Evolutionary conservation across 257 asterid genomes (phyloP).

Genomic region (Solanum peruvianum): DNA sequence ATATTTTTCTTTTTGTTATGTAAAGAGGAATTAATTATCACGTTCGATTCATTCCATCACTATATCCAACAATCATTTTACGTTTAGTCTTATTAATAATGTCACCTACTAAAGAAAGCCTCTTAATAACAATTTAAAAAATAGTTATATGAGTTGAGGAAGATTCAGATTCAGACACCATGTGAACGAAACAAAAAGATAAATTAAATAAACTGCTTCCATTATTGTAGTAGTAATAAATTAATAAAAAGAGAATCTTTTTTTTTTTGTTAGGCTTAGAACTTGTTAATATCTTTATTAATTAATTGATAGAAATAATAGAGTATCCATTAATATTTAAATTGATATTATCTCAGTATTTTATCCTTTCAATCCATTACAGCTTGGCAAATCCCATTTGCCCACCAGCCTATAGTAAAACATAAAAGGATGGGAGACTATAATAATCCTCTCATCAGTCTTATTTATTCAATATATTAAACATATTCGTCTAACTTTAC

Average conservation of each 20-base stretch:
- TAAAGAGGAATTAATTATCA: not conserved
- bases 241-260: too few species aligned
- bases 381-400: not conserved
- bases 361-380: not conserved
- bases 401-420: not conserved
- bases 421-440: not conserved
- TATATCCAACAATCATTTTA: not conserved
- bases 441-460: not conserved
- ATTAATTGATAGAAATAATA: not conserved
- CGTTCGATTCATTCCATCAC: not conserved
- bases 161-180: not conserved
- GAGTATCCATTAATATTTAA: not conserved
- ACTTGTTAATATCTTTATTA: not conserved
- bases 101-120: not conserved
- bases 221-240: too few species aligned
- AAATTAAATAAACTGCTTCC: not conserved
- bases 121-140: not conserved
- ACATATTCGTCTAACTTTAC: too few species aligned
- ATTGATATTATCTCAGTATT: not conserved
- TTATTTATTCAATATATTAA: too few species aligned
- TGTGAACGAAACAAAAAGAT: not conserved
- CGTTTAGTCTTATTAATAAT: not conserved
- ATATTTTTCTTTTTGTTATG: not conserved
- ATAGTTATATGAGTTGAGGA: not conserved
- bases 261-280: not conserved